A percentile compares a stretch with the other conserved stretches of the same genome.
Conservation (phyloP, 1,139 yeast genomes). For the Saccharomyces hybrid region DNA sequence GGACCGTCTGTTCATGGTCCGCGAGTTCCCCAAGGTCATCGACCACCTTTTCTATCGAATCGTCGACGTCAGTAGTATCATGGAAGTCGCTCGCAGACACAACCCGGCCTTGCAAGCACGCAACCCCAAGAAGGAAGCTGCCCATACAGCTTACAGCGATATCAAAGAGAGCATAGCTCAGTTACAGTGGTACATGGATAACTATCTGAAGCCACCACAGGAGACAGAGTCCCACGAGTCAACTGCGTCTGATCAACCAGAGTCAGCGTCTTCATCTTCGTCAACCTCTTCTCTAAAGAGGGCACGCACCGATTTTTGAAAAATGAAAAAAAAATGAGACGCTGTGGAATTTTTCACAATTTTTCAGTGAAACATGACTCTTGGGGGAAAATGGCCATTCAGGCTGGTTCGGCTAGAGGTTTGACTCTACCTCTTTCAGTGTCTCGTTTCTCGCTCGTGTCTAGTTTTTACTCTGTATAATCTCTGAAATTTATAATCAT, state of each 20-base stretch:
- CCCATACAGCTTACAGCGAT: slow-evolving; percentile 84
- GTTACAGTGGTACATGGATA: slow-evolving; percentile 64
- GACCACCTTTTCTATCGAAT: slow-evolving; percentile 75
- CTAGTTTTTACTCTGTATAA: not conserved
- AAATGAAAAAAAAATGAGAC: not conserved
- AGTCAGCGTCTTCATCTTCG: not conserved
- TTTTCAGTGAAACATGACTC: not conserved
- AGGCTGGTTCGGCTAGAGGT: not conserved
- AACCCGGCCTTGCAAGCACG: slow-evolving; percentile 47
- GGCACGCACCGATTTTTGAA: not conserved
- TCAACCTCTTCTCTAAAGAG: not conserved
- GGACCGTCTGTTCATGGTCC: slow-evolving; percentile 78
- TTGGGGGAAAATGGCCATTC: not conserved
- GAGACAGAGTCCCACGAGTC: slow-evolving; percentile 18
- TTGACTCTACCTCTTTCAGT: not conserved
- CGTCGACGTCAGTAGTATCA: slow-evolving; percentile 77
- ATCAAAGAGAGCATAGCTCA: slow-evolving; percentile 84
- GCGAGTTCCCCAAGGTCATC: slow-evolving; percentile 70
- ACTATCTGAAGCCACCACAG: slow-evolving; percentile 40
- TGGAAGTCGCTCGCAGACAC: slow-evolving; percentile 74
- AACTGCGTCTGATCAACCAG: not conserved
- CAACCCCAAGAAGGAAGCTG: slow-evolving; percentile 55
- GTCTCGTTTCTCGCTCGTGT: not conserved
- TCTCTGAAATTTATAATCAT: not conserved
- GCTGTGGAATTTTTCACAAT: not conserved